Evolutionary conservation across 345 rosid genomes (phyloP).

Genomic region (Lagerstroemia speciosa): DNA sequence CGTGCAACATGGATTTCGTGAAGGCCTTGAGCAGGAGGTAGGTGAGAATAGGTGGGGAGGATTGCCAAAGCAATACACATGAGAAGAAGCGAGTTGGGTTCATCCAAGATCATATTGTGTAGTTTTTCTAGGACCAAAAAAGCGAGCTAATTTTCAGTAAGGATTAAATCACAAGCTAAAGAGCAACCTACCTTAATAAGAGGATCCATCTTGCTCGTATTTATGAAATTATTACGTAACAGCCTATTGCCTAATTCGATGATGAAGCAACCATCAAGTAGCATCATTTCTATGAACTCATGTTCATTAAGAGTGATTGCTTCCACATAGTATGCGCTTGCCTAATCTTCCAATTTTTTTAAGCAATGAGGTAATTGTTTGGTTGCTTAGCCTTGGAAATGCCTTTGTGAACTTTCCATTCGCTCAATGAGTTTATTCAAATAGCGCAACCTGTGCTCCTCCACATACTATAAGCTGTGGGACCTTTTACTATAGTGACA

Average conservation of each 20-base stretch:
- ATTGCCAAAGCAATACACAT: not conserved
- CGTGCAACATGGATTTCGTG: no score
- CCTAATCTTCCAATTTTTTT: constrained; percentile 13
- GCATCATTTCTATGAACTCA: constrained; percentile 20
- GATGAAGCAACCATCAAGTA: constrained; percentile 22
- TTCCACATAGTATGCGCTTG: constrained; percentile 15
- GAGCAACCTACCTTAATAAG: not conserved
- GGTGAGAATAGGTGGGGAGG: not conserved
- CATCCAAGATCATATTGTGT: not conserved
- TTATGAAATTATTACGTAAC: no score
- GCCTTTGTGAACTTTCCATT: not conserved
- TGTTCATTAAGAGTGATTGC: not conserved
- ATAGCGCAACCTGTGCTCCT: constrained; percentile 4
- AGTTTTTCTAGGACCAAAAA: constrained; percentile 8
- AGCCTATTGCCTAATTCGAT: constrained; percentile 1
- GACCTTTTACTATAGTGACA: no score
- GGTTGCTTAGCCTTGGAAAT: not conserved
- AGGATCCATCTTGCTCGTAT: not conserved
- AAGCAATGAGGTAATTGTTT: not conserved
- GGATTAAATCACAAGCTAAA: not conserved
- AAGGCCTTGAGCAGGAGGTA: no score
- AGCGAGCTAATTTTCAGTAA: constrained; percentile 14
- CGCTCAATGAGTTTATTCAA: not conserved
- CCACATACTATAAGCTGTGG: constrained; percentile 11
- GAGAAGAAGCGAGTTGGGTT: not conserved